Conservation (phyloP, 2,329 filamentous ascomycete genomes). For the Rhexocercosporidium sp. region DNA sequence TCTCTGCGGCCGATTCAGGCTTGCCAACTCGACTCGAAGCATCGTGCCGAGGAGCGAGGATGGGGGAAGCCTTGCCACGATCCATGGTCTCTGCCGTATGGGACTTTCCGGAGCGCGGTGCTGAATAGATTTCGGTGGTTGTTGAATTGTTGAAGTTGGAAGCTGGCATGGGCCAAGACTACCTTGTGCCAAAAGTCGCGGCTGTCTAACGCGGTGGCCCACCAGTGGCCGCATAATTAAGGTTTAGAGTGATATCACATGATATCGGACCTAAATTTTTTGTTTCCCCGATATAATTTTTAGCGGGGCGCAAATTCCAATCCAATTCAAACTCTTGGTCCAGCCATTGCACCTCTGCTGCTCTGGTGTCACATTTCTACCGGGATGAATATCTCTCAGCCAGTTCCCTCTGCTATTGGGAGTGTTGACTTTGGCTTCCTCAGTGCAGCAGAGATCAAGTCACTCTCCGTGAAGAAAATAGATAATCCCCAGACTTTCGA, state of each 20-base stretch:
- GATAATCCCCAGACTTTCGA: conserved; percentile 96
- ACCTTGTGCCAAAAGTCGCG: too few relatives aligned
- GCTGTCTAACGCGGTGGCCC: too few relatives aligned
- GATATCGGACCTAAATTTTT: not conserved
- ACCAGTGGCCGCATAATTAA: not conserved
- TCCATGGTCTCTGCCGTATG: conserved; percentile 50
- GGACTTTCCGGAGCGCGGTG: not conserved
- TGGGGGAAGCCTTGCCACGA: conserved; percentile 52
- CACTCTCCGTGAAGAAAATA: conserved; percentile 91
- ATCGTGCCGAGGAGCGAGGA: conserved; percentile 63
- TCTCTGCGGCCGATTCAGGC: conserved; percentile 63
- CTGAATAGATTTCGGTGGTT: not conserved
- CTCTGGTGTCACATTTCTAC: conserved; percentile 18
- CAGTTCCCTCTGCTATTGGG: conserved; percentile 81
- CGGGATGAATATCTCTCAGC: conserved; percentile 76
- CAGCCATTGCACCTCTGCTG: conserved; percentile 30
- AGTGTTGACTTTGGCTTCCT: conserved; percentile 91
- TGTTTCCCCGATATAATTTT: not conserved
- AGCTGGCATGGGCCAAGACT: too few relatives aligned
- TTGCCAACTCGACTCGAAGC: conserved; percentile 59
- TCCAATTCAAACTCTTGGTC: conserved; percentile 10
- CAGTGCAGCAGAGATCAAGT: conserved; percentile 79
- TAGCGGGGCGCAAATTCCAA: conserved; percentile 11
- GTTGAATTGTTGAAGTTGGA: not conserved
- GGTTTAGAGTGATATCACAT: not conserved